Conservation (phyloP, 768 basidiomycete genomes). For the Aureoboletus auriporus region DNA sequence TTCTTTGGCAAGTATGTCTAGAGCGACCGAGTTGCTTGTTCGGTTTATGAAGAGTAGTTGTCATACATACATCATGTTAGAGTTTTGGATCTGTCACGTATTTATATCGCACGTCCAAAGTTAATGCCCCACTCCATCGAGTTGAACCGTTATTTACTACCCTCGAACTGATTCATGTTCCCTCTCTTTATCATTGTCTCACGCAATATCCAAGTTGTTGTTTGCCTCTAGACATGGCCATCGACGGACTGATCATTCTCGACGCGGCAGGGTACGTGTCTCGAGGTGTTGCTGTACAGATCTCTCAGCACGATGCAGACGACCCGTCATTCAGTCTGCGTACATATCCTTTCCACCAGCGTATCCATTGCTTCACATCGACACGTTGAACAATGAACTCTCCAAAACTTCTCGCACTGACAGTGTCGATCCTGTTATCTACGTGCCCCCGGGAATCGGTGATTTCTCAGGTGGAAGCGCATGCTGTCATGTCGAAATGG, state of each 20-base stretch:
- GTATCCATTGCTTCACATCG: constrained; percentile 83
- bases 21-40: constrained; percentile 4
- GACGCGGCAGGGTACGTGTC: constrained; percentile 65
- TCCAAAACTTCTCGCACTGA: constrained; percentile 48
- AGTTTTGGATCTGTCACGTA: constrained; percentile 9
- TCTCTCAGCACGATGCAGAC: constrained; percentile 34
- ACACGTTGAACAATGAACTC: constrained; percentile 74
- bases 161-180: no score
- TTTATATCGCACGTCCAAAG: constrained; percentile 5
- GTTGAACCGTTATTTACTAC: no score
- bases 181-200: neutral
- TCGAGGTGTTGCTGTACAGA: neutral
- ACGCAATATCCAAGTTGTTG: neutral
- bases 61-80: constrained; percentile 2
- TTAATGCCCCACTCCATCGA: neutral
- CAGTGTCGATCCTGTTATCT: constrained; percentile 72
- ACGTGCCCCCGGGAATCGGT: constrained; percentile 46
- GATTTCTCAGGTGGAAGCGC: constrained; percentile 51
- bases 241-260: constrained; percentile 79
- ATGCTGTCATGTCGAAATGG: constrained; percentile 77
- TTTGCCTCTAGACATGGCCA: constrained; percentile 46
- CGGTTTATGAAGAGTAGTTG: constrained; percentile 1
- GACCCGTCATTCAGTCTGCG: constrained; percentile 86
- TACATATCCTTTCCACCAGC: constrained; percentile 75
- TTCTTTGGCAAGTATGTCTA: constrained; percentile 83